Evolutionary conservation across 257 asterid genomes (phyloP).

Genomic region (Coffea canephora): DNA sequence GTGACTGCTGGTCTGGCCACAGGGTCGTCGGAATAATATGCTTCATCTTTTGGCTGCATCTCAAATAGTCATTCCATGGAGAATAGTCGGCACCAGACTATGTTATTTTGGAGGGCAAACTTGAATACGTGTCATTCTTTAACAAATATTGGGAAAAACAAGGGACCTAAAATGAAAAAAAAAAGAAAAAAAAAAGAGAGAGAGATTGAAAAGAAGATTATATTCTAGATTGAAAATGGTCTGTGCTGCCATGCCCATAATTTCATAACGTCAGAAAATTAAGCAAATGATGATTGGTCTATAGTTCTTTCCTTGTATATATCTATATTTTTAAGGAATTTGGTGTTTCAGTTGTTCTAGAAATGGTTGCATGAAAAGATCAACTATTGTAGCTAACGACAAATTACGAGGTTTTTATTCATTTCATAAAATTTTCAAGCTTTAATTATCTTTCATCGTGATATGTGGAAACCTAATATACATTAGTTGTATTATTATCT

Average conservation of each 20-base stretch:
- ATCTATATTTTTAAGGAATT: not conserved
- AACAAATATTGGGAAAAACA: not conserved
- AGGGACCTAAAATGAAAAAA: not conserved
- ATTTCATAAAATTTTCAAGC: not conserved
- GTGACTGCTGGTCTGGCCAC: not conserved
- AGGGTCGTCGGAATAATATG: not conserved
- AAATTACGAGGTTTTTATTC: not conserved
- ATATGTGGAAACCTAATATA: too few species aligned
- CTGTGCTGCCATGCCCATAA: not conserved
- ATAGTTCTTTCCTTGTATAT: not conserved
- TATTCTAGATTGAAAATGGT: not conserved
- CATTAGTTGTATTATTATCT: too few species aligned
- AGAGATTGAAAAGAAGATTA: not conserved
- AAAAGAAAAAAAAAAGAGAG: too few species aligned
- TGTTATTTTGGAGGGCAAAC: not conserved
- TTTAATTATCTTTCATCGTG: not conserved
- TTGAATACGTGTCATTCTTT: conserved; percentile 13
- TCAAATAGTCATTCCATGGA: conserved; percentile 11
- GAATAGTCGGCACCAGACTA: conserved; percentile 22
- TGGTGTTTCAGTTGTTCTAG: not conserved
- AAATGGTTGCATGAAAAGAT: not conserved
- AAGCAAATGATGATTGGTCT: not conserved
- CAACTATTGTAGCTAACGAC: not conserved
- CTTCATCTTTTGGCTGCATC: not conserved
- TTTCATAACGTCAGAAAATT: not conserved